A percentile compares a stretch with the other conserved stretches of the same genome.
These are phyloP conservation scores for Apiospora malaysiana DNA, from an alignment of 2,329 filamentous ascomycete species.

Conservation along the genomic window DNA sequence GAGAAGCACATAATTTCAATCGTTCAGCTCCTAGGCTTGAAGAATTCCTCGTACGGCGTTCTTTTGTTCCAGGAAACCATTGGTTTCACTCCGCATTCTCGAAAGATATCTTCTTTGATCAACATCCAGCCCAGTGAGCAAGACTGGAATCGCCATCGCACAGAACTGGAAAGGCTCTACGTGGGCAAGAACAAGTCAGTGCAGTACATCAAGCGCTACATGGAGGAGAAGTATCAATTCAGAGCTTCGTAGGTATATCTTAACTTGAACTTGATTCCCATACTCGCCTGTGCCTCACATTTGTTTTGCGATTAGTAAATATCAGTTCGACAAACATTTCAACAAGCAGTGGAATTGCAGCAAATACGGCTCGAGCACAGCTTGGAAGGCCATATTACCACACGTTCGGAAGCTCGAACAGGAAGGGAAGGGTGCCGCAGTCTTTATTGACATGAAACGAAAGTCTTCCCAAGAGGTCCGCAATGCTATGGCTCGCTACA, in stretches of 20 bases:
- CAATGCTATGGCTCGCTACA: neutral
- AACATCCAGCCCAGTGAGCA: neutral
- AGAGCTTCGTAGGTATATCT: neutral
- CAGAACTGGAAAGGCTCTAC: neutral
- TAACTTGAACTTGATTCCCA: neutral
- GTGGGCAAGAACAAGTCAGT: neutral
- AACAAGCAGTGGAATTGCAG: neutral
- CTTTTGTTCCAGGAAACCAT: too few relatives aligned
- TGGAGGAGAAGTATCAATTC: neutral
- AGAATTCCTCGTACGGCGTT: too few relatives aligned
- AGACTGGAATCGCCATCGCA: neutral
- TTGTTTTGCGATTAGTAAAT: neutral
- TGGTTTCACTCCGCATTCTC: too few relatives aligned
- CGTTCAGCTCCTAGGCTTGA: neutral
- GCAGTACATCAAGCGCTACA: neutral
- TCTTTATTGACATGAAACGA: neutral
- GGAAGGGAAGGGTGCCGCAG: neutral
- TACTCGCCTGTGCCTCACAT: accelerated
- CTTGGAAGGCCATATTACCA: neutral
- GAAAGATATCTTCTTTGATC: neutral
- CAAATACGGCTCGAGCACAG: neutral
- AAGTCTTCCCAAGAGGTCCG: neutral
- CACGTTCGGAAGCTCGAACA: neutral
- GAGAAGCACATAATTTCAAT: too few relatives aligned
- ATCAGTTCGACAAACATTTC: neutral